phyloP scores from a whole-genome alignment of 2,329 filamentous ascomycete genomes.

The Cladobotryum protrusum region DNA sequence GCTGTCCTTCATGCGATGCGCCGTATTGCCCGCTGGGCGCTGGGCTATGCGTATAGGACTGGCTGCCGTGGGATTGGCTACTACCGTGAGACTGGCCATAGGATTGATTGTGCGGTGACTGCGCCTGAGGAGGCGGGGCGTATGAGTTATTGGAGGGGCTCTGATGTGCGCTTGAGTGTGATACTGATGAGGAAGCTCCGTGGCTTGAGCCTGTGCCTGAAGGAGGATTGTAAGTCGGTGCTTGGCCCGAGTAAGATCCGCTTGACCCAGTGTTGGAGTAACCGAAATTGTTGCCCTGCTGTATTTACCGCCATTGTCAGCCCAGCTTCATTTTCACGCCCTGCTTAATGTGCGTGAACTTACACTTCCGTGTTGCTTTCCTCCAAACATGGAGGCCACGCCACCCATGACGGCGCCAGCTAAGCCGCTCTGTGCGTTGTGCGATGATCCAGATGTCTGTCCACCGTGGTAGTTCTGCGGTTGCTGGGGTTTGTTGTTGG shows the following conservation, averaged over 20 bases:
- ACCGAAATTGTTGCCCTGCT: constrained; percentile 52
- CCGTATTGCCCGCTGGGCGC: constrained; percentile 11
- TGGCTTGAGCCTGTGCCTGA: constrained; percentile 20
- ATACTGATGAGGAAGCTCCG: constrained; percentile 17
- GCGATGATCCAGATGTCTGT: constrained; percentile 31
- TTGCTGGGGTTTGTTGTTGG: constrained; percentile 38
- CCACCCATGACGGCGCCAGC: constrained; percentile 50
- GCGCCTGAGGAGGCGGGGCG: constrained; percentile 13
- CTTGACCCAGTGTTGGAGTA: constrained; percentile 52
- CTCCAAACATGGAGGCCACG: constrained; percentile 48
- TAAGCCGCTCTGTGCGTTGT: constrained; percentile 41
- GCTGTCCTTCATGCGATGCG: constrained; percentile 13
- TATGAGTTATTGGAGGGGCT: constrained; percentile 12
- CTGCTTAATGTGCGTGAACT: constrained; percentile 8
- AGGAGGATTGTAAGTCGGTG: constrained; percentile 43
- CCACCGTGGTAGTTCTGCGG: constrained; percentile 45
- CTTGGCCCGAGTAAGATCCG: constrained; percentile 55
- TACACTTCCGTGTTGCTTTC: constrained; percentile 34
- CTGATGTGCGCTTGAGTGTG: constrained; percentile 25
- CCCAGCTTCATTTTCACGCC: not conserved
- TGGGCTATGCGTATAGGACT: constrained; percentile 16
- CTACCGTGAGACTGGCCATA: constrained; percentile 13
- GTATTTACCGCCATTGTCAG: constrained; percentile 11
- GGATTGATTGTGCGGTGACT: constrained; percentile 17
- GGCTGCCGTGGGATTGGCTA: constrained; percentile 7